A percentile compares a stretch with the other conserved stretches of the same genome.
These are phyloP conservation scores for Roridomyces roridus DNA, from an alignment of 768 basidiomycete species.

Conservation along the genomic window DNA sequence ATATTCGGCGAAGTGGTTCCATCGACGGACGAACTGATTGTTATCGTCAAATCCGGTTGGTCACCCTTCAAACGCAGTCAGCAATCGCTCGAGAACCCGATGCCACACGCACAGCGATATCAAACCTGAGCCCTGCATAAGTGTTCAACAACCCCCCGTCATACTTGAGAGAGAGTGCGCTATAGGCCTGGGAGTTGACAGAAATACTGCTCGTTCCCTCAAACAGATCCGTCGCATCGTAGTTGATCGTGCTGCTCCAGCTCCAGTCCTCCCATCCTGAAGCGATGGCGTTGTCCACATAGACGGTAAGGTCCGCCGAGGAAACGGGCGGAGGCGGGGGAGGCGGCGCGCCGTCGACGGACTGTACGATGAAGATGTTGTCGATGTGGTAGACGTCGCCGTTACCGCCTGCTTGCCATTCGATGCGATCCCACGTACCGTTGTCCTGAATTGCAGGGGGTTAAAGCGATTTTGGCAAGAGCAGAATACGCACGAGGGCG, in stretches of 20 bases:
- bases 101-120: conserved; percentile 48
- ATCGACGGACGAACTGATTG: conserved; percentile 46
- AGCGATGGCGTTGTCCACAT: conserved; percentile 47
- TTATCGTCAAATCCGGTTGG: conserved; percentile 52
- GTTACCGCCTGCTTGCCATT: conserved; percentile 51
- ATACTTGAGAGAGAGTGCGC: conserved; percentile 55
- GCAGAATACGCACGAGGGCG: conserved; percentile 37
- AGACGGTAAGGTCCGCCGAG: conserved; percentile 46
- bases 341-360: conserved; percentile 50
- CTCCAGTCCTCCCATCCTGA: conserved; percentile 60
- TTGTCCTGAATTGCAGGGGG: conserved; percentile 33
- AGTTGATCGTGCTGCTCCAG: conserved; percentile 51
- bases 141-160: conserved; percentile 42
- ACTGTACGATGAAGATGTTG: conserved; percentile 51
- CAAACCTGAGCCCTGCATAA: conserved; percentile 56
- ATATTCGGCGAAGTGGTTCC: conserved; percentile 44
- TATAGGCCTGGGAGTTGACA: conserved; percentile 46
- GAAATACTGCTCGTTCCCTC: conserved; percentile 50
- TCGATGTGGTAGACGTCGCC: conserved; percentile 58
- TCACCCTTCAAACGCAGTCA: conserved; percentile 37
- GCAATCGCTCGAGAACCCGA: neutral
- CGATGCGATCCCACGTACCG: conserved; percentile 58
- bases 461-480: too few relatives aligned
- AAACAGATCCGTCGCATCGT: conserved; percentile 49
- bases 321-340: neutral